Base-by-base conservation (phyloP, 139 green algal species). In the Chlorella ohadii region DNA sequence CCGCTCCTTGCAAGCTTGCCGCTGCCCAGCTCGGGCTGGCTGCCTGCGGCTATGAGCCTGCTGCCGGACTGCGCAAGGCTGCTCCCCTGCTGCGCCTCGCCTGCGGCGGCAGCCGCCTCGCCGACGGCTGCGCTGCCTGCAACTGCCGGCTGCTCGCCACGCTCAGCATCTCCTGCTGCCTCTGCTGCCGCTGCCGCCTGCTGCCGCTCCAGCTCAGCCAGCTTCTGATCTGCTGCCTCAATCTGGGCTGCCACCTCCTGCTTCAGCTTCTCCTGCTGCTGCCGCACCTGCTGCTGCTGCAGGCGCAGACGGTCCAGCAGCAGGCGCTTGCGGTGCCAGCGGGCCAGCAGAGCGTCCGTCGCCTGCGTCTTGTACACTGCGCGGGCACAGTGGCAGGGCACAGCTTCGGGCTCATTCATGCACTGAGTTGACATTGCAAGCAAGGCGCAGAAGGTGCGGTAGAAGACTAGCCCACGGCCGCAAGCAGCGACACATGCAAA, bases 341-440 rank as follows among this genome's bases (percentile, higher is more conserved):
- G 74, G 4, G 64, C 12, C 36, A 94, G 85, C 84, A 94, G 84
- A 86, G 39, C 51, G 72, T 92, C 88, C 47, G 91, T 87, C 41
- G 41, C 71, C 17, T 51, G 22, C 44, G 34, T 80, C 39, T 78
- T 74, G 44, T 75, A 55, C 68, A 59, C 51, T 75, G 68, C 36
- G 17, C 36, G 11, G 44, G n/a, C n/a, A n/a, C n/a, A n/a, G n/a
- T n/a, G 44, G 44, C 44, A 51, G 44, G 44, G 44, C n/a, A n/a
- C n/a, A n/a, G n/a, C n/a, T n/a, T n/a, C n/a, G n/a, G n/a, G n/a
- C n/a, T n/a, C n/a, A 51, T 6, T 9, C 44, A 51, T 6, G 44
- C 44, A 51, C 9, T 6, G 44, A 51, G 44, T n/a, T 51, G 44
- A 51, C 9, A 9, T 51, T 6, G 44, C 44, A 9, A 51, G 44